Base-by-base conservation (phyloP, 305 asterid genomes). In the Caryopteris hybrid region DNA sequence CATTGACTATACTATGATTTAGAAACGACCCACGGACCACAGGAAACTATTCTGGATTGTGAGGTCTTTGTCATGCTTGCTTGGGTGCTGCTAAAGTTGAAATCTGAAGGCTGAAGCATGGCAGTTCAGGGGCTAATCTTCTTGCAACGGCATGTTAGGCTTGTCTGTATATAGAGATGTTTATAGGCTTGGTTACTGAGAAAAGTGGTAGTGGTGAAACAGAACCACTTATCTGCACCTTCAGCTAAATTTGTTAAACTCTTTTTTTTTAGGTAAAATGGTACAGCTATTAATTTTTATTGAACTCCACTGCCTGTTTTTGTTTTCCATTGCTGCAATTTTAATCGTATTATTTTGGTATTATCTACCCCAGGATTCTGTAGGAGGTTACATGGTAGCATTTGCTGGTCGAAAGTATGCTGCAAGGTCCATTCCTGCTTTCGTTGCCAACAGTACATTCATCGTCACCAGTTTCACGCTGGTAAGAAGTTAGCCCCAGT, bases 371-470 rank as follows among this genome's bases (percentile, higher is more conserved):
- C 76, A 92, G 97, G 98, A 90, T 61, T 61, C 84, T 17, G 81
- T 74, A 39, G 98, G 98, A 66, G 98, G 97, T 68, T 90, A 88
- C 62, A 92, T 92, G 98, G 97, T 88, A 63, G 98, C 98, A 70
- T 90, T 92, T 77, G 92, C 98, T 72, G 97, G 98, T 63, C 77
- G 91, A 64, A 92, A 71, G 79, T 86, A 90, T 58, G 97, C 98
- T 67, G 96, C 96, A 51, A 83, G 95, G 79, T 91, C 97, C 61
- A 57, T 72, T 64, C 95, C 96, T 46, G 89, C 96, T 56, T 90
- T 90, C 61, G 91, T 86, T 71, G 96, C 88, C 13, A 90, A 90
- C 50, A 23, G 74, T 64, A 79, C 91, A 36, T 84, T 4, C 75
- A 86, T 59, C 5, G 96, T 92, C 52, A 88, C 97, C 76, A 90